A percentile compares a stretch with the other conserved stretches of the same genome.
Conservation (phyloP, 2,329 filamentous ascomycete species). For the Ascocoryne sarcoides region DNA sequence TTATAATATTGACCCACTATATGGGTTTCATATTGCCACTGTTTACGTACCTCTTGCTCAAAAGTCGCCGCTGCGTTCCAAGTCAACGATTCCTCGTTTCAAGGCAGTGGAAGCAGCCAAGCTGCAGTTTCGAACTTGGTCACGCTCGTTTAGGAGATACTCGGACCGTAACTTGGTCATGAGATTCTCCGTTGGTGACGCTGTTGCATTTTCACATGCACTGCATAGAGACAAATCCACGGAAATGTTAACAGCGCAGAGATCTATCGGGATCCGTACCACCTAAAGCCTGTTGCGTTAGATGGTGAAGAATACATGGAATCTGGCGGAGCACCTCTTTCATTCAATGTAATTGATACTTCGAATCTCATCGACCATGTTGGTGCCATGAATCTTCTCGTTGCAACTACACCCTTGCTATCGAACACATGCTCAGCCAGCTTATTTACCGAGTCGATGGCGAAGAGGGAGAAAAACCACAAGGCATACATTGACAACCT, state of each 20-base stretch:
- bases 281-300: constrained; percentile 1
- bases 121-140: constrained; percentile 4
- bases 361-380: constrained; percentile 11
- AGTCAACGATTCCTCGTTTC: neutral
- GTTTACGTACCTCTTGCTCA: constrained; percentile 4
- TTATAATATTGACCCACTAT: constrained; percentile 8
- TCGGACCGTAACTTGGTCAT: neutral
- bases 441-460: constrained; percentile 8
- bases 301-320: constrained; percentile 1
- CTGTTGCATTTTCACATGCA: constrained; percentile 9
- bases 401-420: constrained; percentile 8
- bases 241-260: neutral
- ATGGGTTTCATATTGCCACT: constrained; percentile 8
- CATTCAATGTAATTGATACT: constrained; percentile 10
- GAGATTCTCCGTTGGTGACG: constrained; percentile 11
- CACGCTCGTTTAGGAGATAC: constrained; percentile 1
- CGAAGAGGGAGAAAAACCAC: neutral
- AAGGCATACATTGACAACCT: constrained; percentile 1
- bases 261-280: constrained; percentile 1
- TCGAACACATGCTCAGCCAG: constrained; percentile 1
- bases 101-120: constrained; percentile 3
- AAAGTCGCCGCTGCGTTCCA: neutral
- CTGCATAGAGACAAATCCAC: too few relatives aligned
- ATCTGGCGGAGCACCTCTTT: neutral
- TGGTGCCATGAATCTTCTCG: constrained; percentile 9